Evolutionary conservation across 78 protist species (phyloP), one percentile per base, ranked within the genome.

Genomic region (Planoprotostelium fungivorum): DNA sequence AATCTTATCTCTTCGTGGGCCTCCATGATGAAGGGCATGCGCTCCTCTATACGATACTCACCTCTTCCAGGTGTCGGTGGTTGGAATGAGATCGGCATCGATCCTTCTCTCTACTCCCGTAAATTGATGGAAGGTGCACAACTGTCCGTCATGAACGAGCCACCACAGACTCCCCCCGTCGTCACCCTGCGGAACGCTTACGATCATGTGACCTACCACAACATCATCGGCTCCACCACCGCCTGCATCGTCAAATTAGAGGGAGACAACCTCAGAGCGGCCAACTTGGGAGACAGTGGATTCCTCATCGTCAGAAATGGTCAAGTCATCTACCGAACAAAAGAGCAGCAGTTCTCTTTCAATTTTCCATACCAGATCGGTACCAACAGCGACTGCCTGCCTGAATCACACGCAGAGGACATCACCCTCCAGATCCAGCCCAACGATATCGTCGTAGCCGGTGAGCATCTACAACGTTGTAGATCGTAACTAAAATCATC

Each of bases 241-340:
- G 96, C 97, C 38, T 89, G 93, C 63, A 63, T 96, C 87, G 94
- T 89, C 0, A 63, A 84, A 0, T 23, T 93, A 34, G 90, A 83
- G 37, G 89, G 85, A 23, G 23, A n/a, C 51, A 86, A 63, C 28
- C 29, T 94, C 34, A 16, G 37, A n/a, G 83, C 93, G 0, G 89
- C 94, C 38, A 94, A 96, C 87, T 85, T 96, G n/a, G 97, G 97
- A 63, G 97, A 96, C 90, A 89, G 94, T 38, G 97, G 96, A 36
- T 91, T 91, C 35, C 38, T 94, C 0, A 88, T 96, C 29, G 63
- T 91, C 16, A 38, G 97, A 36, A 88, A 88, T 28, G 73, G 38
- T 37, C 86, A 93, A 28, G 89, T 93, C 9, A n/a, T 92, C 36
- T 86, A 87, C 37, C 38, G 90, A 84, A 91, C 96, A 0, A 83